phyloP scores from a whole-genome alignment of 805 yeast species.

The Ascoidea rubescens region DNA sequence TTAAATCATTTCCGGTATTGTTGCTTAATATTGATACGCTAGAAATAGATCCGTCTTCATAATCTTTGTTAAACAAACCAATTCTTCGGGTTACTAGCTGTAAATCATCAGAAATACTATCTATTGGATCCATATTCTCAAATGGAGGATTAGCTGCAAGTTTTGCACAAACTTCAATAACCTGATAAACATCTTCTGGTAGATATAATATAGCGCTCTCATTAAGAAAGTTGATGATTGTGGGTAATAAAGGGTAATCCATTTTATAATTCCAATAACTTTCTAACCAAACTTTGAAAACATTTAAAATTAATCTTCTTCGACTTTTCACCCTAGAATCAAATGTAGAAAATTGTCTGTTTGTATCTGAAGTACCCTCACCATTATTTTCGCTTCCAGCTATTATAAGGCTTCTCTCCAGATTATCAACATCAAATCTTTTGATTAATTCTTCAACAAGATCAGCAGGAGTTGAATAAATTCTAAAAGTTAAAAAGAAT shows the following conservation, averaged over 20 bases:
- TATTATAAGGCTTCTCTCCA: not conserved
- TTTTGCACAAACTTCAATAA: conserved; percentile 50
- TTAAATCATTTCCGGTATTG: conserved; percentile 36
- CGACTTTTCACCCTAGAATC: conserved; percentile 40
- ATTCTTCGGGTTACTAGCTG: conserved; percentile 9
- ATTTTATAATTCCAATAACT: conserved; percentile 66
- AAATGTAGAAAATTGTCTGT: conserved; percentile 5
- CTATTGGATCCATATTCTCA: conserved; percentile 8
- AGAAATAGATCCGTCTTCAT: not conserved
- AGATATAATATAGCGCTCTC: conserved; percentile 51
- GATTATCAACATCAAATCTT: conserved; percentile 42
- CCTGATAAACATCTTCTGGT: conserved; percentile 51
- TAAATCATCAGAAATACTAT: conserved; percentile 3
- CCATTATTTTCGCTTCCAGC: conserved; percentile 3
- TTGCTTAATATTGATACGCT: conserved; percentile 40
- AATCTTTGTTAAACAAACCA: conserved; percentile 2
- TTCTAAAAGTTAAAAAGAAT: conserved; percentile 64
- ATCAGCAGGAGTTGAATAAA: conserved; percentile 53
- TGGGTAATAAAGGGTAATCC: conserved; percentile 51
- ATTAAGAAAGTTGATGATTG: conserved; percentile 64
- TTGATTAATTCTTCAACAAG: conserved; percentile 53
- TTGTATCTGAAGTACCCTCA: conserved; percentile 2
- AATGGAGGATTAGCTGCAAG: conserved; percentile 41
- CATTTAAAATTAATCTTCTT: conserved; percentile 50
- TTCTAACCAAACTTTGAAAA: conserved; percentile 78